Evolutionary conservation across 2,329 filamentous ascomycete species (phyloP).

Genomic region (Neonectria neomacrospora): DNA sequence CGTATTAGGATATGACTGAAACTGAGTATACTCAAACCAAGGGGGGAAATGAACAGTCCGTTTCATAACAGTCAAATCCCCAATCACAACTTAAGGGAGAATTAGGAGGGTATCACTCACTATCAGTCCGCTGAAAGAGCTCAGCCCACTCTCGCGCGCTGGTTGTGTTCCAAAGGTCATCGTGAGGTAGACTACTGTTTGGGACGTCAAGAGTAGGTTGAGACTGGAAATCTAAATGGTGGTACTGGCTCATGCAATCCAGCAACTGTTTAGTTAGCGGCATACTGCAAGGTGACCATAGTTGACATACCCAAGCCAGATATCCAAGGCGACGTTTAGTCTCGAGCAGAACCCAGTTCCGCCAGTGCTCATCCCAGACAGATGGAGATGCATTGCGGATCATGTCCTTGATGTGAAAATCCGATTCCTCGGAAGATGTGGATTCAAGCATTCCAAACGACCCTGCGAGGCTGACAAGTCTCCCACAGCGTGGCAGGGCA

Average conservation of each 20-base stretch:
- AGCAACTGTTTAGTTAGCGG: conserved; percentile 6
- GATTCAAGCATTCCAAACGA: not conserved
- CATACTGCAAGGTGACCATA: not conserved
- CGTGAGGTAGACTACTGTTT: conserved; percentile 19
- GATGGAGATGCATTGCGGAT: conserved; percentile 8
- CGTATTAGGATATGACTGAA: not conserved
- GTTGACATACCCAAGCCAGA: conserved; percentile 27
- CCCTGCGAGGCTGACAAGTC: not conserved
- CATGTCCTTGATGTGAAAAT: not conserved
- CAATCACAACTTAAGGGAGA: too few species aligned
- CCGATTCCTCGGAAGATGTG: not conserved
- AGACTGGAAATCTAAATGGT: conserved; percentile 14
- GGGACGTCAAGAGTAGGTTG: not conserved
- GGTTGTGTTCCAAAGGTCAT: conserved; percentile 22
- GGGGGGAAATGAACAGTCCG: not conserved
- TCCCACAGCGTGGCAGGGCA: not conserved
- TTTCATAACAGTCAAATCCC: not conserved
- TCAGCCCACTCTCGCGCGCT: conserved; percentile 16
- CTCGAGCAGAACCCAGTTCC: conserved; percentile 18
- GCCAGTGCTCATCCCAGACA: conserved; percentile 4
- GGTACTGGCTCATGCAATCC: conserved; percentile 15
- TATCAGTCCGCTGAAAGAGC: not conserved
- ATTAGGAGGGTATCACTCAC: not conserved
- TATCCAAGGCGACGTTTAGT: conserved; percentile 27
- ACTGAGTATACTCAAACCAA: not conserved